A percentile compares a stretch with the other conserved stretches of the same genome.
phyloP scores from a whole-genome alignment of 1,284 basidiomycete species.

The Puccinia polysora region DNA sequence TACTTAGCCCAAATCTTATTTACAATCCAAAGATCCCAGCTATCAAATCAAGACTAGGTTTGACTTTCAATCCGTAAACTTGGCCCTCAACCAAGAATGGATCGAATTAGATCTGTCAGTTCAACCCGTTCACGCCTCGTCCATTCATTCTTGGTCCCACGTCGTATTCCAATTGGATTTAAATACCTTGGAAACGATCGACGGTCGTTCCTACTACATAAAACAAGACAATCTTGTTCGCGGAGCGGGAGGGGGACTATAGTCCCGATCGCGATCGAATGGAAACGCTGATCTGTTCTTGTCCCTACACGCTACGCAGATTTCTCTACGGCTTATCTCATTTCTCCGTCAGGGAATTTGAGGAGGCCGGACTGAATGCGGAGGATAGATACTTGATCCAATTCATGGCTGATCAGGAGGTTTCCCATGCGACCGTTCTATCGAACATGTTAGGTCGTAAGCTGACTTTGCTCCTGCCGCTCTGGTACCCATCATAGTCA shows the following conservation, averaged over 20 bases:
- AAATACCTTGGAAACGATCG: no score
- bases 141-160: background rate
- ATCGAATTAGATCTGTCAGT: constrained; percentile 61
- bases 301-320: background rate
- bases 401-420: constrained; percentile 55
- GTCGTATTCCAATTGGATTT: background rate
- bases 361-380: constrained; percentile 59
- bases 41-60: constrained; percentile 57
- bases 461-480: constrained; percentile 44
- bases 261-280: no score
- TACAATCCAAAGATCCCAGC: constrained; percentile 33
- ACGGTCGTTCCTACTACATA: background rate
- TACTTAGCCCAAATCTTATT: constrained; percentile 25
- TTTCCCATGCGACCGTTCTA: constrained; percentile 48
- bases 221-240: background rate
- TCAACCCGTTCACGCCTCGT: background rate
- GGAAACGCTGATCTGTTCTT: background rate
- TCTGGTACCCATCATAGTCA: background rate
- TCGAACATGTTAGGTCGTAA: constrained; percentile 58
- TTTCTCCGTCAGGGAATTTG: constrained; percentile 61
- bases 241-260: background rate
- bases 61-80: constrained; percentile 62
- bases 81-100: constrained; percentile 63
- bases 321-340: constrained; percentile 62
- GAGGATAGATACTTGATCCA: constrained; percentile 60